Conservation (phyloP, 305 asterid genomes). For the Vinca major region DNA sequence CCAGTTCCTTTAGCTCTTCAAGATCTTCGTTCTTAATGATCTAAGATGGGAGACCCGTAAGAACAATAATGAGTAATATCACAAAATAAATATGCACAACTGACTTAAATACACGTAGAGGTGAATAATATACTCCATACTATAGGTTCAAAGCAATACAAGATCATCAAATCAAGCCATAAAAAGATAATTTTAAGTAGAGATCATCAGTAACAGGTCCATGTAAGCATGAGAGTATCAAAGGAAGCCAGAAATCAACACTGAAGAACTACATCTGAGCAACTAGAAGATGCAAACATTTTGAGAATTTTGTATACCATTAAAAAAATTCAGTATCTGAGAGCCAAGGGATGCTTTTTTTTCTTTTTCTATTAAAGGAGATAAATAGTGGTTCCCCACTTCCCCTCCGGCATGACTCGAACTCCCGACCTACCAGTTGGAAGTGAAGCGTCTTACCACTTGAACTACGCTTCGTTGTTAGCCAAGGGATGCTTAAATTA, state of each 20-base stretch:
- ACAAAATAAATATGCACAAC: background rate
- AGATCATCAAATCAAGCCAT: background rate
- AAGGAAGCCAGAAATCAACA: background rate
- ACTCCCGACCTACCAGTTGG: too few relatives aligned
- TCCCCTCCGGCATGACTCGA: too few relatives aligned
- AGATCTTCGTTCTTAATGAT: conserved; percentile 75
- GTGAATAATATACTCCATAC: background rate
- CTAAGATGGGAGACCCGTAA: conserved; percentile 31
- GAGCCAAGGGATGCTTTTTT: too few relatives aligned
- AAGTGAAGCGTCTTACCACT: too few relatives aligned
- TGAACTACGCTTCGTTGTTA: too few relatives aligned
- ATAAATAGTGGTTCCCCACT: too few relatives aligned
- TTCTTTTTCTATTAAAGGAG: too few relatives aligned
- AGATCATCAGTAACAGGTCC: background rate
- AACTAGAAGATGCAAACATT: background rate
- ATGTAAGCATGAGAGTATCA: background rate
- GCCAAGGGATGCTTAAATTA: too few relatives aligned
- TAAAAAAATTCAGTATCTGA: too few relatives aligned
- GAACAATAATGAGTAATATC: conserved; percentile 1
- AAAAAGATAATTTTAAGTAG: background rate
- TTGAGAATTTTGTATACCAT: background rate
- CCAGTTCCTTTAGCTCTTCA: conserved; percentile 86
- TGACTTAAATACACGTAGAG: background rate
- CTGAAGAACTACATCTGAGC: background rate
- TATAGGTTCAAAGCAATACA: conserved; percentile 2